A percentile compares a stretch with the other conserved stretches of the same genome.
phyloP scores from a whole-genome alignment of 495 filamentous ascomycete species.

The Articulospora tetracladia region DNA sequence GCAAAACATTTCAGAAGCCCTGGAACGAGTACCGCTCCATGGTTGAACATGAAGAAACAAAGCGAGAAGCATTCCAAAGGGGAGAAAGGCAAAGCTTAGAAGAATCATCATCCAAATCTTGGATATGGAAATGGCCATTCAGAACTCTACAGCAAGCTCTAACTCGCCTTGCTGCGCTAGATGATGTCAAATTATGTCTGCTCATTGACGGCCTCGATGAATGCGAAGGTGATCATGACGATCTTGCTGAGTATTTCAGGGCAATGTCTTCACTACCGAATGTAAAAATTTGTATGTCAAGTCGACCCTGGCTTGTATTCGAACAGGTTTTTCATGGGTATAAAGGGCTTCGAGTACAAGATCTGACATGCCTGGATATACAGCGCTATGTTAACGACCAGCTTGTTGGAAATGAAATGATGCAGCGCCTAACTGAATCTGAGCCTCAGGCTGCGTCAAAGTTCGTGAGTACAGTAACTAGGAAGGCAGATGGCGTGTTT shows the following conservation, averaged over 20 bases:
- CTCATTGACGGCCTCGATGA: too few species aligned
- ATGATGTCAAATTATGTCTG: conserved; percentile 8
- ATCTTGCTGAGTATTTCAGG: conserved; percentile 21
- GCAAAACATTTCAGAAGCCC: neutral
- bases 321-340: conserved; percentile 11
- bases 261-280: neutral
- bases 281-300: conserved; percentile 33
- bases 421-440: neutral
- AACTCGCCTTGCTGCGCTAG: neutral
- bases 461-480: neutral
- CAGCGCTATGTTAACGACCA: neutral
- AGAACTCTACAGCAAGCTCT: neutral
- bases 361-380: conserved; percentile 7
- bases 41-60: too few species aligned
- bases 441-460: neutral
- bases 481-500: conserved; percentile 11
- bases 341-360: neutral
- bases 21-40: conserved; percentile 1
- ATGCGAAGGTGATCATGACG: conserved; percentile 20
- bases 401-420: neutral
- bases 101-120: too few species aligned
- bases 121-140: neutral
- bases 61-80: too few species aligned
- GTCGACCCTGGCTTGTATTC: conserved; percentile 27
- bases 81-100: too few species aligned